These are phyloP conservation scores for Leucocoprinus leucothites DNA, from an alignment of 768 basidiomycete genomes.

Conservation along the genomic window DNA sequence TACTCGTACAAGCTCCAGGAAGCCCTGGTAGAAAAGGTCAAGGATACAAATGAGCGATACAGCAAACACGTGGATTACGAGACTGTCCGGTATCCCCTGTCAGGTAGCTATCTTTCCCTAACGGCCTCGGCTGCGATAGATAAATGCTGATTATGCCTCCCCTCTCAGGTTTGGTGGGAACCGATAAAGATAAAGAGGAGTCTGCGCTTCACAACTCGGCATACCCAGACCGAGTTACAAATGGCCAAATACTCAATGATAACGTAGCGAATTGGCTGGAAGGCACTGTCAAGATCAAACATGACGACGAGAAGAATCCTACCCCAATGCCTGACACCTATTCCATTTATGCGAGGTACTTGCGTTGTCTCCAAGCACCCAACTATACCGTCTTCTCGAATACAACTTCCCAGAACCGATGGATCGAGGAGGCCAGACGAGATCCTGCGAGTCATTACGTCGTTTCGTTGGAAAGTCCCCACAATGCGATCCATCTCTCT, in stretches of 20 bases:
- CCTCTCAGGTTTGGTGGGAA: too few relatives aligned
- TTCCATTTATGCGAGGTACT: background rate
- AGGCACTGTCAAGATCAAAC: constrained; percentile 1
- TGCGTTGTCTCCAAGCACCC: background rate
- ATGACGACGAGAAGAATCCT: background rate
- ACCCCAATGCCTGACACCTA: background rate
- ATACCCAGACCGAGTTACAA: too few relatives aligned
- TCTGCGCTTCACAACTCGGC: too few relatives aligned
- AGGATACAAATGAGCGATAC: background rate
- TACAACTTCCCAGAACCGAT: constrained; percentile 1
- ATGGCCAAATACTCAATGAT: too few relatives aligned
- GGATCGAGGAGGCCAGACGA: background rate
- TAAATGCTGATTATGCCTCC: too few relatives aligned
- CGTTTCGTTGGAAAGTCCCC: constrained; percentile 3
- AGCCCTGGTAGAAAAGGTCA: background rate
- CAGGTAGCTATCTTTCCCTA: background rate
- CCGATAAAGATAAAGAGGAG: too few relatives aligned
- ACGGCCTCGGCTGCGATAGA: too few relatives aligned
- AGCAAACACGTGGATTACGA: background rate
- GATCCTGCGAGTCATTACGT: background rate
- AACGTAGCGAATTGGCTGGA: background rate
- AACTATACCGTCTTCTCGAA: constrained; percentile 7
- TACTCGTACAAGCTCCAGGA: constrained; percentile 1
- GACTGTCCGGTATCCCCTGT: constrained; percentile 1
- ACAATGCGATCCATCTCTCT: constrained; percentile 6